phyloP scores from a whole-genome alignment of 192 early-diverging fungal genomes.

The Tieghemiomyces parasiticus region DNA sequence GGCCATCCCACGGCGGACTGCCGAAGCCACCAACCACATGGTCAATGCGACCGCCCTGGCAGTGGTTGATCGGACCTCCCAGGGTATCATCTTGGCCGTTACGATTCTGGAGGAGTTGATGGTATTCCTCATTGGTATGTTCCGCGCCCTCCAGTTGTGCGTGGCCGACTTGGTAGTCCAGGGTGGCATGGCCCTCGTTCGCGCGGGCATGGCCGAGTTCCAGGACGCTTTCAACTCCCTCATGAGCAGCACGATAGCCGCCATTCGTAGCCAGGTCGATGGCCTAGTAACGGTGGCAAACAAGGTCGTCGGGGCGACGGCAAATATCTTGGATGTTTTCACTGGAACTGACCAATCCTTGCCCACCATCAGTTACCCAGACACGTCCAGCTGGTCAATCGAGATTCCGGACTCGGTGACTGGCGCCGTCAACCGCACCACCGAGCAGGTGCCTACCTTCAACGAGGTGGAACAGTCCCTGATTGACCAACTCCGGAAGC shows the following conservation, averaged over 20 bases:
- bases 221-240: background rate
- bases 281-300: slow-evolving; percentile 3
- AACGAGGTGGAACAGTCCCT: background rate
- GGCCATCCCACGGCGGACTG: background rate
- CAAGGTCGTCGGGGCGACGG: background rate
- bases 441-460: slow-evolving; percentile 1
- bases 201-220: background rate
- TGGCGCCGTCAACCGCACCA: background rate
- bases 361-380: slow-evolving; percentile 1
- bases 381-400: slow-evolving; percentile 4
- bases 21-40: background rate
- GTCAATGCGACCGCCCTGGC: background rate
- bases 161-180: slow-evolving; percentile 10
- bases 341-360: background rate
- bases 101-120: slow-evolving; percentile 9
- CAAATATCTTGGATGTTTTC: background rate
- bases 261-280: background rate
- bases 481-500: background rate
- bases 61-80: slow-evolving; percentile 5
- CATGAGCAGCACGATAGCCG: background rate
- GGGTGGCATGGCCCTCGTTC: background rate
- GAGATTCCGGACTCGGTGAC: background rate
- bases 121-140: background rate
- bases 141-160: slow-evolving; percentile 6
- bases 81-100: background rate